Conservation (phyloP, 2,329 filamentous ascomycete species). For the Trichoderma polysporum region DNA sequence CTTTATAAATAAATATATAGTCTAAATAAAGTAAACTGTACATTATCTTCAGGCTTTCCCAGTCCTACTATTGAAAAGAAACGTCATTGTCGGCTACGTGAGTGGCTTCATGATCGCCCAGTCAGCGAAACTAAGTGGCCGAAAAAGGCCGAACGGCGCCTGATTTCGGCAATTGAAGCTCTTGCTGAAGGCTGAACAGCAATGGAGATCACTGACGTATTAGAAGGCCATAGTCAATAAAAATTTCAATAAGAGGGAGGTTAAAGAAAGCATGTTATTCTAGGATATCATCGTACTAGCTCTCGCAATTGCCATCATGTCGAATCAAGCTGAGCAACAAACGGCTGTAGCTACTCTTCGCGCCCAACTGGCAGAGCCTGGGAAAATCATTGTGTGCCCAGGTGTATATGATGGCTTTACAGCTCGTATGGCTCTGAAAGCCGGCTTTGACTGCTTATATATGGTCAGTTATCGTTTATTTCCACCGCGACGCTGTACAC, state of each 20-base stretch:
- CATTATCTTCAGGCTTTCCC: too few relatives aligned
- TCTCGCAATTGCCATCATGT: neutral
- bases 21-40: too few relatives aligned
- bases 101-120: neutral
- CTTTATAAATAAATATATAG: neutral
- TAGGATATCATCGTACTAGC: neutral
- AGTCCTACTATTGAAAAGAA: too few relatives aligned
- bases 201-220: neutral
- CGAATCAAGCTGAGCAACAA: neutral
- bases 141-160: neutral
- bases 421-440: conserved; percentile 59
- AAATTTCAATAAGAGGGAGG: neutral
- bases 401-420: conserved; percentile 70
- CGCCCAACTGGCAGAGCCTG: conserved; percentile 36
- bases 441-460: conserved; percentile 65
- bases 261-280: neutral
- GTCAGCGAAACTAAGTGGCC: neutral
- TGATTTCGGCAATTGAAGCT: neutral
- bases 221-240: neutral
- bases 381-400: conserved; percentile 55
- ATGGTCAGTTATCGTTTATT: conserved; percentile 52
- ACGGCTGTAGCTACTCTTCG: conserved; percentile 12
- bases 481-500: neutral
- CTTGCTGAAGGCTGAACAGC: neutral
- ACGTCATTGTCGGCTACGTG: neutral